Conservation (phyloP, 139 green algal genomes). For the Chlamydomonas schloesseri region DNA sequence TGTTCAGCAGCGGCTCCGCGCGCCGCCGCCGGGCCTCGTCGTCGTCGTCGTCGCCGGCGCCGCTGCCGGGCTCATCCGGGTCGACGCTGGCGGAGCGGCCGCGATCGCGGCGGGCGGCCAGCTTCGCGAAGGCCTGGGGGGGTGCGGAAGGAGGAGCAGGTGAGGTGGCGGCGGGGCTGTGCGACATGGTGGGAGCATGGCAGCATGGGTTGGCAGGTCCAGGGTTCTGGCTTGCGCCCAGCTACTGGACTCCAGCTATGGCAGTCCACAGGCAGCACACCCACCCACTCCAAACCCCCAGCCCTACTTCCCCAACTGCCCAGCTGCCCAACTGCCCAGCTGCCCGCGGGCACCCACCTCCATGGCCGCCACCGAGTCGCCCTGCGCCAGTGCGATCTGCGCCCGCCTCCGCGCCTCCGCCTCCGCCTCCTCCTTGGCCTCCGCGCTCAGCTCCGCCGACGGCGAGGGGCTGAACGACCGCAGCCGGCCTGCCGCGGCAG, state of each 20-base stretch:
- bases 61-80: slow-evolving; percentile 1
- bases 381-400: slow-evolving; percentile 23
- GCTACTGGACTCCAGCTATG: too few species aligned
- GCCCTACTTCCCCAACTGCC: too few species aligned
- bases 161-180: too few species aligned
- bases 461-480: not conserved
- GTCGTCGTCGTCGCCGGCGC: slow-evolving; percentile 21
- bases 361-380: slow-evolving; percentile 73
- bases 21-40: slow-evolving; percentile 36
- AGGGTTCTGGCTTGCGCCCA: too few species aligned
- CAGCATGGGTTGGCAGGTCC: too few species aligned
- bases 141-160: too few species aligned
- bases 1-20: slow-evolving; percentile 64
- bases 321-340: too few species aligned
- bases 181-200: too few species aligned
- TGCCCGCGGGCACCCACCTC: slow-evolving; percentile 44
- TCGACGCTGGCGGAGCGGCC: slow-evolving; percentile 1
- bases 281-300: too few species aligned
- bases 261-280: too few species aligned
- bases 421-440: not conserved
- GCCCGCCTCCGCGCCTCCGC: slow-evolving; percentile 10
- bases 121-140: slow-evolving; percentile 51
- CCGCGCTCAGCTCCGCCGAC: not conserved
- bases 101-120: slow-evolving; percentile 55
- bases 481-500: not conserved